These are phyloP conservation scores for Pseudogymnoascus sp. DNA, from an alignment of 2,329 filamentous ascomycete species.

Conservation along the genomic window DNA sequence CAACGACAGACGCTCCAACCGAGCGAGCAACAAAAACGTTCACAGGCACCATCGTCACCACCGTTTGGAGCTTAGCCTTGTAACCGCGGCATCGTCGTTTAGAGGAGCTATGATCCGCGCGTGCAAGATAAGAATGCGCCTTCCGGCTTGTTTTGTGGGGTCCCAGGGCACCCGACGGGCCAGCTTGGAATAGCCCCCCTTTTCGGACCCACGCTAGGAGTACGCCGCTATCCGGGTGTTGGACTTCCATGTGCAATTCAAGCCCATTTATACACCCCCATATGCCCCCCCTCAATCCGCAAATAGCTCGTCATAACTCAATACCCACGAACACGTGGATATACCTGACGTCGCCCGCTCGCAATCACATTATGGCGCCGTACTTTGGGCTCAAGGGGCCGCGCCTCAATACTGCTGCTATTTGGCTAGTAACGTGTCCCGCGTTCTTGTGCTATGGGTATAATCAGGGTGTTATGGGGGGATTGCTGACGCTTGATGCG, in stretches of 20 bases:
- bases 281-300: neutral
- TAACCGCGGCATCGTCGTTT: neutral
- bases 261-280: neutral
- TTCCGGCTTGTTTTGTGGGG: neutral
- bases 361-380: conserved; percentile 7
- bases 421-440: conserved; percentile 11
- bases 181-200: neutral
- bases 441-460: conserved; percentile 44
- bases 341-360: neutral
- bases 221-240: neutral
- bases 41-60: neutral
- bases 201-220: neutral
- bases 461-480: conserved; percentile 44
- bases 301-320: neutral
- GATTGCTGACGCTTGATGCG: conserved; percentile 32
- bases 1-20: neutral
- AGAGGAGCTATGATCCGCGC: neutral
- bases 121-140: neutral
- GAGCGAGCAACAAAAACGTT: neutral
- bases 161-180: neutral
- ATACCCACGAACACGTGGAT: neutral
- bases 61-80: neutral
- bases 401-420: conserved; percentile 9
- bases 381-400: conserved; percentile 11
- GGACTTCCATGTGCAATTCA: neutral